Evolutionary conservation across 1,284 basidiomycete species (phyloP), one percentile per base, ranked within the genome.

Genomic region (Malassezia caprae): DNA sequence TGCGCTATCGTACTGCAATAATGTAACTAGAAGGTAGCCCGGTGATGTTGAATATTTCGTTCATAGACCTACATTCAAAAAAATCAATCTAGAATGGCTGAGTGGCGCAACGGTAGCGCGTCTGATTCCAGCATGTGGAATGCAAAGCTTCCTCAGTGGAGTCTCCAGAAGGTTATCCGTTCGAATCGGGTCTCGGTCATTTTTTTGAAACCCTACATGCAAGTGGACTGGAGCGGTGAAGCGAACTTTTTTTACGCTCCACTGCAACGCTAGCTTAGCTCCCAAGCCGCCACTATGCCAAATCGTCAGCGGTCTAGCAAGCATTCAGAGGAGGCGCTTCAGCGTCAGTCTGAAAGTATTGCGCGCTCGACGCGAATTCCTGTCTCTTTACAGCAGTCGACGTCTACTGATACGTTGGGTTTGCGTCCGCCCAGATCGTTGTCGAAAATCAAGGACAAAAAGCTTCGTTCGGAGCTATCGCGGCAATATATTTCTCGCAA

Each of bases 381-480:
- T 11, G 53, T 55, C 21, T 66, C 70, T 4, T 49, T 74, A 27
- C 63, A 67, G 32, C 62, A 67, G 19, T 56, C 68, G 23, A 55
- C 59, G 19, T 66, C 69, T 6, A 51, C 59, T n/a, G 48, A 60
- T 1, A 41, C 63, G 6, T 37, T 54, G 3, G 64, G 65, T 39
- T 64, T 61, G 26, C 62, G 62, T 12, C 63, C 66, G 24, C 72
- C 72, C 48, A 69, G 67, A 40, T 58, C 63, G 3, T 49, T 70
- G 42, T 49, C 61, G 19, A 54, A 52, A 27, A 58, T 72, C 49
- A 60, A 61, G 39, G 71, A 74, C 62, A 73, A 74, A 55, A 73
- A 73, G 56, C 60, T 74, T 27, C 65, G 70, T 13, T 63, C 69
- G 30, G 63, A 69, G 32, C 59, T 74, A n/a, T 51, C 61, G 19